Evolutionary conservation across 805 yeast genomes (phyloP), one percentile per base, ranked within the genome.

Genomic region (Schizosaccharomyces osmophilus): DNA sequence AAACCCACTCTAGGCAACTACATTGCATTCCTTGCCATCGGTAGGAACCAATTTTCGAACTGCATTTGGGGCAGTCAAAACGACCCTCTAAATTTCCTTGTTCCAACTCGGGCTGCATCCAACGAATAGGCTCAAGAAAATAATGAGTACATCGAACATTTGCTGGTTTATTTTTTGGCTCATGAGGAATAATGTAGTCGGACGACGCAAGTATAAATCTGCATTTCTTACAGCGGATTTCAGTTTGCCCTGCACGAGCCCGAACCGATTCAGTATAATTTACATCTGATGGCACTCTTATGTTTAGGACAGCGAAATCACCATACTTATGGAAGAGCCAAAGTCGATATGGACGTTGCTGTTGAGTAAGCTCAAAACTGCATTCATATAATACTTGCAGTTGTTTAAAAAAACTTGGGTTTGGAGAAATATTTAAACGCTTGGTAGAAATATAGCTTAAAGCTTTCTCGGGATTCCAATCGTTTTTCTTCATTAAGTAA

Each of bases 11-110:
- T 2, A 97, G 97, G 71, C 98, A 93, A 63, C 93, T 81, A 71
- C 98, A 93, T 67, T 95, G 75, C 1, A 90, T 81, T 0, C 98
- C 98, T 67, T 83, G 85, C 98, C 98, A 93, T 64, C 83, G 81
- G 70, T 88, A 93, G 0, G 87, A 88, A 15, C 98, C 98, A 1
- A 93, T 80, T 72, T 90, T 93, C 17, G 85, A 76, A 4, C 75
- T 74, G 73, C 98, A 93, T 68, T 83, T 84, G 1, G 93, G 93
- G 70, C 98, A 93, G 11, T 73, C 70, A 55, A 93, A 81, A 68
- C 84, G 86, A 1, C 98, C 98, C 70, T 90, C 97, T 8, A 93
- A 67, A 61, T 82, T 84, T 43, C 86, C 86, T 65, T 78, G 77
- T 59, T 78, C 81, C 48, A 90, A 73, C 69, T 87, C 95, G 4